Percentiles rank a stretch among this genome's conserved stretches.
phyloP scores from a whole-genome alignment of 2,329 filamentous ascomycete genomes.

The Furcasterigmium furcatum region DNA sequence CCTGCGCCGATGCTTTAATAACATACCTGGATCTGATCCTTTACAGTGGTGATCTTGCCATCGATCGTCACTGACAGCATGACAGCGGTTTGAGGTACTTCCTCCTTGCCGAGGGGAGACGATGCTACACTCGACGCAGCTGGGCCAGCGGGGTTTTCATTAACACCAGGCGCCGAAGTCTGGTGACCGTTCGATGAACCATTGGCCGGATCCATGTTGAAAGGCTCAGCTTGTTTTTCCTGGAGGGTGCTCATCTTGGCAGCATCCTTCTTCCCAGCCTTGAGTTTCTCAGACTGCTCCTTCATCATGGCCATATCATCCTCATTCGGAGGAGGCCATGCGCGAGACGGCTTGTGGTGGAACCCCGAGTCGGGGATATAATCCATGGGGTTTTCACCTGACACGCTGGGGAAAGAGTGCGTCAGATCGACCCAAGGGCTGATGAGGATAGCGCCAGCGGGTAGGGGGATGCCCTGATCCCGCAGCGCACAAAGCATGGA shows the following conservation, averaged over 20 bases:
- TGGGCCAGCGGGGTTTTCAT: not conserved
- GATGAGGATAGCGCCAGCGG: slow-evolving; percentile 85
- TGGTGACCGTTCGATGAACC: not conserved
- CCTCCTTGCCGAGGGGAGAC: not conserved
- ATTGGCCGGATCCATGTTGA: slow-evolving; percentile 20
- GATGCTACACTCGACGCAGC: not conserved
- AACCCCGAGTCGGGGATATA: slow-evolving; percentile 90
- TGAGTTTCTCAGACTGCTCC: slow-evolving; percentile 43
- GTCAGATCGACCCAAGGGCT: slow-evolving; percentile 96
- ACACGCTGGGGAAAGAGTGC: slow-evolving; percentile 92
- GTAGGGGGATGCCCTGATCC: slow-evolving; percentile 78
- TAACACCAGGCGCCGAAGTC: not conserved
- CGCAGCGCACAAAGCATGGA: slow-evolving; percentile 76
- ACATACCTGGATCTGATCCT: slow-evolving; percentile 84
- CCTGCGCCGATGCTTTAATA: not conserved
- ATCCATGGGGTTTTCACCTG: slow-evolving; percentile 68
- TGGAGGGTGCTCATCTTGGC: slow-evolving; percentile 18
- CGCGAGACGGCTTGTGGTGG: slow-evolving; percentile 79
- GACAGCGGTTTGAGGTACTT: not conserved
- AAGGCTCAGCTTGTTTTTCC: slow-evolving; percentile 29
- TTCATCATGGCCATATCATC: slow-evolving; percentile 63
- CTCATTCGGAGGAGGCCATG: slow-evolving; percentile 90
- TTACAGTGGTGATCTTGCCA: slow-evolving; percentile 68
- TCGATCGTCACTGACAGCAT: slow-evolving; percentile 65
- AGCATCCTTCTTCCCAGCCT: slow-evolving; percentile 14